These are phyloP conservation scores for Tricholoma matsutake DNA, from an alignment of 768 basidiomycete species.

Conservation along the genomic window DNA sequence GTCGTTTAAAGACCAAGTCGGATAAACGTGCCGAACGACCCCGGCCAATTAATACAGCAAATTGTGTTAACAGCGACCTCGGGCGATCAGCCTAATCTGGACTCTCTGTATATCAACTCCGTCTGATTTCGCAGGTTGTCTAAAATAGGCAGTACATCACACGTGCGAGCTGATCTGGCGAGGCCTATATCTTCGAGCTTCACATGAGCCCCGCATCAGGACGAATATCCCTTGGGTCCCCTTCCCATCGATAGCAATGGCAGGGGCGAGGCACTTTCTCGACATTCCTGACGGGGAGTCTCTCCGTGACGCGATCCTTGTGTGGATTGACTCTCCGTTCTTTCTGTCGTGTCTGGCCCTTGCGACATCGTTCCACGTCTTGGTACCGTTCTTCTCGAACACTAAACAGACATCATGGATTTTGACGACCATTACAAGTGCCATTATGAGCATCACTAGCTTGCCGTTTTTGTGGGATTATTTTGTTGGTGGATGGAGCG, in stretches of 20 bases:
- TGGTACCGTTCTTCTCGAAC: constrained; percentile 28
- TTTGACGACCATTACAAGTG: constrained; percentile 28
- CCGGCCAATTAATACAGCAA: too few species aligned
- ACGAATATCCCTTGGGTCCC: background rate
- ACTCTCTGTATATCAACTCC: too few species aligned
- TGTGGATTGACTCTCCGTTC: background rate
- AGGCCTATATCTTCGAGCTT: background rate
- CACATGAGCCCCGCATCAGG: background rate
- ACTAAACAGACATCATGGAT: constrained; percentile 47
- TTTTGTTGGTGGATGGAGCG: constrained; percentile 9
- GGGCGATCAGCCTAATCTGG: too few species aligned
- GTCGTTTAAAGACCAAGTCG: background rate
- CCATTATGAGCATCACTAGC: constrained; percentile 9
- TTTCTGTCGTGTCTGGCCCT: constrained; percentile 18
- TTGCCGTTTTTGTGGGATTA: constrained; percentile 17
- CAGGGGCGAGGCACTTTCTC: background rate
- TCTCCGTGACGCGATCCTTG: background rate
- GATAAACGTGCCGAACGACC: background rate
- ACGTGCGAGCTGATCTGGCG: background rate
- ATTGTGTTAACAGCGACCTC: too few species aligned
- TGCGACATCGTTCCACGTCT: constrained; percentile 25
- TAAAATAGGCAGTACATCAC: background rate
- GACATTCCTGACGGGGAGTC: background rate
- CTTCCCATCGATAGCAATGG: background rate
- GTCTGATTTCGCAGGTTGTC: too few species aligned